These are phyloP conservation scores for Mycena capillaripes DNA, from an alignment of 768 basidiomycete species.

Conservation along the genomic window DNA sequence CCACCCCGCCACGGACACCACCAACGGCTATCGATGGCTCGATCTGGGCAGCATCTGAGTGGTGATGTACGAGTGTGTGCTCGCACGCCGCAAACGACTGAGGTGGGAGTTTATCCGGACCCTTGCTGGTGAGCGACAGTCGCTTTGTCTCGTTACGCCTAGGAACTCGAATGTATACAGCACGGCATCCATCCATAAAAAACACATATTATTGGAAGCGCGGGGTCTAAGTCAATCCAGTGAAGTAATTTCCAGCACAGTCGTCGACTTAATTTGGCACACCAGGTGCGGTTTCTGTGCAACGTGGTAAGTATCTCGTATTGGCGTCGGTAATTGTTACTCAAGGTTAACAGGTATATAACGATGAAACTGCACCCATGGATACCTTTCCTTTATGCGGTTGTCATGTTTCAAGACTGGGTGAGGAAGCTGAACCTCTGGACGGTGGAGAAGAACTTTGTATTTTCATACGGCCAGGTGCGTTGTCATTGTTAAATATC, in stretches of 20 bases:
- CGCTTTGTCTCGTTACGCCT: too few relatives aligned
- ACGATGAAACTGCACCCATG: conserved; percentile 16
- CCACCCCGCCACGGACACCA: background rate
- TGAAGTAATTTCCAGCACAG: background rate
- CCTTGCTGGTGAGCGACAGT: conserved; percentile 1
- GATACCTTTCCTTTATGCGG: conserved; percentile 10
- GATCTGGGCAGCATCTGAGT: background rate
- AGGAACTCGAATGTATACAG: background rate
- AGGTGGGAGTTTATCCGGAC: conserved; percentile 10
- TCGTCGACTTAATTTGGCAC: background rate
- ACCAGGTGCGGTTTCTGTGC: conserved; percentile 9
- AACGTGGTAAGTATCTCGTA: background rate
- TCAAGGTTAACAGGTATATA: conserved; percentile 10
- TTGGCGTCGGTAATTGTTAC: background rate
- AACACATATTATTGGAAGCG: conserved; percentile 12
- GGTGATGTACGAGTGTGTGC: conserved; percentile 5
- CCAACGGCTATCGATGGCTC: background rate
- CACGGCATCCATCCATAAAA: background rate
- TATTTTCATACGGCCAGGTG: conserved; percentile 19
- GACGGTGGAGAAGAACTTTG: conserved; percentile 8
- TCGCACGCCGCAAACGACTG: conserved; percentile 4
- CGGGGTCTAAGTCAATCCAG: background rate
- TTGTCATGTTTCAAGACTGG: conserved; percentile 9
- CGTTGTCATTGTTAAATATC: background rate
- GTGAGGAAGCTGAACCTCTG: conserved; percentile 4